Percentiles rank a stretch among this genome's conserved stretches.
These are phyloP conservation scores for Mallotus repandus DNA, from an alignment of 441 rosid species.

Conservation along the genomic window DNA sequence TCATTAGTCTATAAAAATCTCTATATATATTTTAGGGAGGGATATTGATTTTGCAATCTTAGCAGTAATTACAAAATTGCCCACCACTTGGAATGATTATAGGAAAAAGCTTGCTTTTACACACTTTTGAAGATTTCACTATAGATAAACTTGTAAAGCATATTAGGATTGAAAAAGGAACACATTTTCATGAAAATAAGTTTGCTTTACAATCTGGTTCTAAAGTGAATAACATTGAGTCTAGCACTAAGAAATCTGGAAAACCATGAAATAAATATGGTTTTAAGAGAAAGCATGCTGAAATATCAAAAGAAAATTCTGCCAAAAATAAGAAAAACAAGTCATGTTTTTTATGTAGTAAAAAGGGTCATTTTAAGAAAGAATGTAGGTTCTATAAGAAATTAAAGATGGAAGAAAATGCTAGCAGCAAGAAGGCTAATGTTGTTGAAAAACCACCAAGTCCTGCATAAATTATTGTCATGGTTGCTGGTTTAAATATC, in stretches of 20 bases:
- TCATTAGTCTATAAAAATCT: too few relatives aligned
- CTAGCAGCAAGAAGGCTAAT: neutral
- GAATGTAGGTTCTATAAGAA: neutral
- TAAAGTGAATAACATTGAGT: neutral
- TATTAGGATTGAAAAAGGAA: neutral
- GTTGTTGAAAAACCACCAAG: neutral
- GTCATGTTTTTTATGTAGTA: too few relatives aligned
- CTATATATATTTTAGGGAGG: too few relatives aligned
- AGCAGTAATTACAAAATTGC: conserved; percentile 15
- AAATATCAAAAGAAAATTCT: neutral
- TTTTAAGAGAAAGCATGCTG: neutral
- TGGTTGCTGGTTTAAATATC: neutral
- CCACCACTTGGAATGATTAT: conserved; percentile 17
- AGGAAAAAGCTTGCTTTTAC: neutral
- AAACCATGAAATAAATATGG: too few relatives aligned
- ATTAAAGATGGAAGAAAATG: neutral
- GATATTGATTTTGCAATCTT: too few relatives aligned
- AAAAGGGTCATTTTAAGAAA: neutral
- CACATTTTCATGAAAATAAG: neutral
- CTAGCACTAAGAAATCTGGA: neutral
- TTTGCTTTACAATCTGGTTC: neutral
- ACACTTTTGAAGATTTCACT: neutral
- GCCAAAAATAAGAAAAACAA: neutral
- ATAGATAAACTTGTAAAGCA: conserved; percentile 5
- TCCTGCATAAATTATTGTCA: neutral